Base-by-base conservation (phyloP, 805 yeast genomes). In the Lipomyces sp. region DNA sequence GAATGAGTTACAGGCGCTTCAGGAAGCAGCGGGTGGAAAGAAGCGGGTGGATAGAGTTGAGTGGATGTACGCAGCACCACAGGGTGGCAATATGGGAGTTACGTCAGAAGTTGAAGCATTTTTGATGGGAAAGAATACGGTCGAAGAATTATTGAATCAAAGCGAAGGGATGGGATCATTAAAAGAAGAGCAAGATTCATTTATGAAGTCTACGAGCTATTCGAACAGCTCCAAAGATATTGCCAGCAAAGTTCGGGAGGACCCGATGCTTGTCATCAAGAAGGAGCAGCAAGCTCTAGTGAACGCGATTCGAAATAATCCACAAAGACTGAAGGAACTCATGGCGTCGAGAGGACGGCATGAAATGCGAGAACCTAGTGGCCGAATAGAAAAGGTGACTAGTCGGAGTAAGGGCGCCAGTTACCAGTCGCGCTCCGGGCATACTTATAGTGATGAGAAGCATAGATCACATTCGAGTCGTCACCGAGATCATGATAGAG, bases 21-120 rank as follows among this genome's bases (percentile, higher is more conserved):
- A 84, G 51, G 81, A 79, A 60, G 74, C 78, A 39, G 73, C 77
- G 3, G 78, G 75, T 67, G 79, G 84, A 71, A 70, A 75, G 71
- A 73, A 75, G 69, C 64, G 81, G 65, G 74, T 77, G 63, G 78
- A 82, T 62, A 84, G 88, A 60, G 80, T 92, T 30, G 89, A 85
- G 55, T 93, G 98, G 98, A 94, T 94, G 96, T 93, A 93, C 74
- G 84, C 88, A 13, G 86, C 82, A 30, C 81, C 86, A 3, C 72
- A 57, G 18, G 75, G 75, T 10, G 72, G 71, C 6, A 61, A 61
- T 32, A 71, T 70, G 4, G 73, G 69, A 1, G 74, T 72, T 4
- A 71, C 73, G 4, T 74, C 69, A 7, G 80, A 80, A 0, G 79
- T 80, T n/a, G 88, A 86, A 65, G 87, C 82, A 64, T 80, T 84